Base-by-base conservation (phyloP, 2,329 filamentous ascomycete genomes). In the Cladosporium austrohemisphaericum region DNA sequence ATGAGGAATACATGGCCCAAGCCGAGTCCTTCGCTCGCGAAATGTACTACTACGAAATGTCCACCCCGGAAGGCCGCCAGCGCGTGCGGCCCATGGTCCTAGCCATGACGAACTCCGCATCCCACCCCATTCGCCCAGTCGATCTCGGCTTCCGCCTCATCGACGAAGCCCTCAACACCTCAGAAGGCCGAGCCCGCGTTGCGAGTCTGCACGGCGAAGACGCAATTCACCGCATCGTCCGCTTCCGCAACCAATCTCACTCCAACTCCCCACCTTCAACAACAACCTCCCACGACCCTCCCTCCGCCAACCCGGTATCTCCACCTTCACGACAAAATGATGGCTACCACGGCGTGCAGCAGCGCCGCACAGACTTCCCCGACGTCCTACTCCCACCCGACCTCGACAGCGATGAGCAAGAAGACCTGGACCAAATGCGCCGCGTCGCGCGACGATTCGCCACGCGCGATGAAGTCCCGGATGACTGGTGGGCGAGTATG, bases 401-500 rank as follows among this genome's bases (percentile, higher is more conserved):
- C 14, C 38, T 46, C n/a, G 43, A 31, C 22, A 49, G 58, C 29
- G 60, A 59, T 18, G 55, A 58, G 10, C n/a, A n/a, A n/a, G 52
- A 58, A 5, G 71, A 74, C 59, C 66, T 86, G 20, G 76, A 79
- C 18, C 80, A 83, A 37, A 85, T 91, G 78, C 84, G 87, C 57
- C 76, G 77, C 43, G 85, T 94, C 38, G 76, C 93, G 28, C 81
- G 84, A 57, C 77, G 81, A 35, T 75, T 94, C 48, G 81, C 84
- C 26, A 76, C 79, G 14, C 75, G 86, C 19, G 79, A 88, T 61
- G 86, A 91, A 58, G 85, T 93, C 47, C 85, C 87, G 0, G 87
- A 93, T 53, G 83, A 88, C 55, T 91, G 85, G 82, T 94, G 88
- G 88, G 67, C 67, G 46, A 70, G 67, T 16, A 69, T 73, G 14